Evolutionary conservation across 805 yeast species (phyloP), one percentile per base, ranked within the genome.

Genomic region (Candida boleticola): DNA sequence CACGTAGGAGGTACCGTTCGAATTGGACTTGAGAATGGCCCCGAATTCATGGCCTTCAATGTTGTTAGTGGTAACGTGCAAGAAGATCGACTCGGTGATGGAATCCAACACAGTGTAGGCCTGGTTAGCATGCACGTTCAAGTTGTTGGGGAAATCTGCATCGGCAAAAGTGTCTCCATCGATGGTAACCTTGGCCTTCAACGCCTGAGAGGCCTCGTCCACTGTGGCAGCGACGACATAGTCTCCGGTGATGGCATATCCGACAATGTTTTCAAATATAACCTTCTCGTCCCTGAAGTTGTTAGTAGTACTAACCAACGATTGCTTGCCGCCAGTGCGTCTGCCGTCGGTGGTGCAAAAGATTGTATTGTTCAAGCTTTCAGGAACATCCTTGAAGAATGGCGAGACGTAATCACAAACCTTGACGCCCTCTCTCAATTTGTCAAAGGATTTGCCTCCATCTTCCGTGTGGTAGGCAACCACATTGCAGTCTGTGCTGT

Each of bases 1-100:
- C 2, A 85, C 88, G 57, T 87, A 90, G 4, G 85, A 79, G 0
- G 97, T 89, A 47, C 99, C 99, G 53, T 89, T 88, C 16, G 85
- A 87, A 62, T 92, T 90, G 2, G 96, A 88, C 55, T 92, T 92
- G 55, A 93, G 69, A 16, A 93, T 64, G 0, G 88, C 73, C 14
- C 99, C 99, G 58, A 60, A 82, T 53, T 88, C 93, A 7, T 64
- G 54, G 13, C 74, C 79, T 1, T 53, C 35, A 10, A 66, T 71
- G 16, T 65, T 56, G 51, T 71, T 71, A 0, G 90, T 83, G 3
- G 96, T 86, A 5, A 89, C 85, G 59, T 89, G 97, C 63, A 93
- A 56, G 61, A 89, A 85, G 3, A 93, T 71, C 1, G 95, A 79
- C 25, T 82, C 77, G 0, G 89, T 73, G 21, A 75, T 74, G 0